Conservation (phyloP, 768 basidiomycete genomes). For the Lepiota subincarnata region DNA sequence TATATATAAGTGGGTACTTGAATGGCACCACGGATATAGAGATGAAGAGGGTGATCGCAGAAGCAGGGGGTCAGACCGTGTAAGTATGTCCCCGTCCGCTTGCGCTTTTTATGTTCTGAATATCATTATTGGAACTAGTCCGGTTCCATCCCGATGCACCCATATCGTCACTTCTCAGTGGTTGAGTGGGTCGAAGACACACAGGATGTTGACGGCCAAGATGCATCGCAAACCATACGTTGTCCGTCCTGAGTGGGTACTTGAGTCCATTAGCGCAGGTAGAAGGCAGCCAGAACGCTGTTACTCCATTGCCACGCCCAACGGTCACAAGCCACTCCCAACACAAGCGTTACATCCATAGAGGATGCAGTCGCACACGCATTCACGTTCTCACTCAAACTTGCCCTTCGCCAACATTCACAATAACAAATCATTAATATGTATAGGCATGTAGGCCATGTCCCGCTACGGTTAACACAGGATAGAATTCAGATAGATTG, state of each 20-base stretch:
- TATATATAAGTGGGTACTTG: slow-evolving; percentile 73
- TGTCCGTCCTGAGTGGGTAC: slow-evolving; percentile 74
- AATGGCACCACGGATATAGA: slow-evolving; percentile 74
- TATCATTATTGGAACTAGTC: slow-evolving; percentile 9
- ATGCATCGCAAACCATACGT: slow-evolving; percentile 49
- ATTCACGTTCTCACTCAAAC: no score
- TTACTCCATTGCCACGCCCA: slow-evolving; percentile 47
- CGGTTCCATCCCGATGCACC: slow-evolving; percentile 58
- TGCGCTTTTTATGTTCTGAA: not conserved
- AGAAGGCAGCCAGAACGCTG: slow-evolving; percentile 56
- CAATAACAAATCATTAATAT: not conserved
- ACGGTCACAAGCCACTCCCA: slow-evolving; percentile 23
- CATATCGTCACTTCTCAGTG: slow-evolving; percentile 76
- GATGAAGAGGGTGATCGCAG: slow-evolving; percentile 63
- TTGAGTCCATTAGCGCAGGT: slow-evolving; percentile 60
- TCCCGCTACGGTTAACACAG: no score
- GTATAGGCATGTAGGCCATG: not conserved
- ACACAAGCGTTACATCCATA: not conserved
- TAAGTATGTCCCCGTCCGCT: slow-evolving; percentile 28
- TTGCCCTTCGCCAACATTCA: no score
- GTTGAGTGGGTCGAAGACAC: slow-evolving; percentile 68
- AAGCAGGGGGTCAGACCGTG: slow-evolving; percentile 65
- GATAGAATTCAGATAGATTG: not conserved
- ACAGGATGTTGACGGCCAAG: slow-evolving; percentile 54
- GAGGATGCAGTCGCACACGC: not conserved